phyloP scores from a whole-genome alignment of 345 rosid species.

The Arabis alpina region DNA sequence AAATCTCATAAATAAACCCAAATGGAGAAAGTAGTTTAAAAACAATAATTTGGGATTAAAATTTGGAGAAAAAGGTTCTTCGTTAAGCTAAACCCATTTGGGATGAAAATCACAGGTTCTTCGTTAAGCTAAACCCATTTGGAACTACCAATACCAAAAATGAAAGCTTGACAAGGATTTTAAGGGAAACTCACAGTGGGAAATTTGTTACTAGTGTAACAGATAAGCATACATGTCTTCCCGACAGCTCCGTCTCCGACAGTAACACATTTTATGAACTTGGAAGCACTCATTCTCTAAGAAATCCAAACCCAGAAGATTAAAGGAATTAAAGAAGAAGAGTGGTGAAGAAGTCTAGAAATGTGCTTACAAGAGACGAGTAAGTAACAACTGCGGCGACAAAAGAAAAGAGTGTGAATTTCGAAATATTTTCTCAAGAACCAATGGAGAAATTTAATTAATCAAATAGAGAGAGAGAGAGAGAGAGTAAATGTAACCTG shows the following conservation, averaged over 20 bases:
- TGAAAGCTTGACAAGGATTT: conserved; percentile 1
- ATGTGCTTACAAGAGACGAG: conserved; percentile 36
- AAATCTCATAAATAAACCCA: background rate
- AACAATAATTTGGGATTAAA: background rate
- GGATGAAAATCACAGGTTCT: background rate
- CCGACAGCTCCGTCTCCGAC: conserved; percentile 99
- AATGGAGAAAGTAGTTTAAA: background rate
- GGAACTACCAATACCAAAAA: conserved; percentile 15
- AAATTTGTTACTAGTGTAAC: conserved; percentile 98
- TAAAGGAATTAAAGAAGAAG: conserved; percentile 23
- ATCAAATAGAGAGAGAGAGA: conserved; percentile 16
- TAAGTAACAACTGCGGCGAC: conserved; percentile 25
- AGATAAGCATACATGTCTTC: conserved; percentile 99
- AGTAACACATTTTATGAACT: conserved; percentile 98
- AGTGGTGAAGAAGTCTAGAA: conserved; percentile 25
- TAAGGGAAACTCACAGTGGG: conserved; percentile 68
- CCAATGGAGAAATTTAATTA: conserved; percentile 19
- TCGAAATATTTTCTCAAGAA: conserved; percentile 21
- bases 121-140: conserved; percentile 5
- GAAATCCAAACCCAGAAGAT: conserved; percentile 16
- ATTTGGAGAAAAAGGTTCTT: background rate
- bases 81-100: no score
- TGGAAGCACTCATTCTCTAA: conserved; percentile 82
- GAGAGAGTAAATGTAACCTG: conserved; percentile 21
- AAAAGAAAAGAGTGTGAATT: conserved; percentile 25